Evolutionary conservation across 176 grass and related monocot species (phyloP), one percentile per base, ranked within the genome.

Genomic region (Typha latifolia): DNA sequence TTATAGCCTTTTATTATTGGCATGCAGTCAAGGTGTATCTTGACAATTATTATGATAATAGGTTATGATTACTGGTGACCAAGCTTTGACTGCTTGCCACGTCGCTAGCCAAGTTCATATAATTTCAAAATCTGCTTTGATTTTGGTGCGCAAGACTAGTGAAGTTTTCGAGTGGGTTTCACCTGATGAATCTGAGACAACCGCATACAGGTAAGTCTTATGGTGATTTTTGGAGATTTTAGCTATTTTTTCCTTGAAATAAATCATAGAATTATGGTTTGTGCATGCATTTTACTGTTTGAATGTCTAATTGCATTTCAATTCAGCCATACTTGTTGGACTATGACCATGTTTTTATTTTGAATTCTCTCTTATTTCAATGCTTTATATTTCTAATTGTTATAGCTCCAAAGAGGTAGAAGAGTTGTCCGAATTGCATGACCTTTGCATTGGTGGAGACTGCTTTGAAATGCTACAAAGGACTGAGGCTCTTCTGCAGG

Each of bases 51-150:
- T 79, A 11, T 80, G 74, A 37, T 78, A n/a, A 78, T 68, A 99
- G 89, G 94, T 79, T 59, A 99, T 99, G 94, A 99, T 99, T 75
- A 99, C 94, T 51, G 89, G 94, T 71, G 94, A 99, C 68, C 94
- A 99, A 80, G 86, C 89, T 49, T 72, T 99, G 76, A 99, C 94
- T 70, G 94, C 94, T 68, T 99, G 94, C 75, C 85, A 99, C 79
- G 94, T 99, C 70, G 85, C 89, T 64, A 90, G 76, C 73, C 89
- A 99, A 99, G 94, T 99, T 49, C 78, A 93, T 76, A 93, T 99
- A 26, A 84, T 82, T 78, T 84, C 83, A 34, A 89, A 82, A 66
- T 85, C 85, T 69, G 62, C 87, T 76, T 74, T 97, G 57, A 97
- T 97, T 73, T 84, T 97, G 79, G 87, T 76, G 34, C 75, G 67